Percentiles rank a stretch among this genome's conserved stretches.
phyloP scores from a whole-genome alignment of 495 filamentous ascomycete genomes.

The Penicillium flavigenum region DNA sequence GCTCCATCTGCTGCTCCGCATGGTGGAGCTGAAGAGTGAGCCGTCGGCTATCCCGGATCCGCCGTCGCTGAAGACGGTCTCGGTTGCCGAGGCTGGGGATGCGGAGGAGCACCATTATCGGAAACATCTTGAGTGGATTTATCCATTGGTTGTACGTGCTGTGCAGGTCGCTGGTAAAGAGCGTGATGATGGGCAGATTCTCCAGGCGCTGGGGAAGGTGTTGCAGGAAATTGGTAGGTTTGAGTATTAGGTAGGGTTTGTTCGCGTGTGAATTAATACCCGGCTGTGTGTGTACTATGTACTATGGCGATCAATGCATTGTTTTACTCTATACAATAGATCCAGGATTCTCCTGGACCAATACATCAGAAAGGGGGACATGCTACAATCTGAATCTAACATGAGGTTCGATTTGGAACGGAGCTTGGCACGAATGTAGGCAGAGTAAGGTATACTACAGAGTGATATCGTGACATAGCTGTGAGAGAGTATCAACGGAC shows the following conservation, averaged over 20 bases:
- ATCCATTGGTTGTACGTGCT: slow-evolving; percentile 73
- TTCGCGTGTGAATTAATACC: neutral
- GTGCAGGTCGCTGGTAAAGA: slow-evolving; percentile 65
- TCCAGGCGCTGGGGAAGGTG: slow-evolving; percentile 63
- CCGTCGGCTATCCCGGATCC: slow-evolving; percentile 68
- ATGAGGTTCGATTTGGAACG: neutral
- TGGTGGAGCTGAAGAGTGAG: slow-evolving; percentile 68
- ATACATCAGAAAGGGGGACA: neutral
- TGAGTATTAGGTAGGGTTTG: slow-evolving; percentile 7
- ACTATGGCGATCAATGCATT: neutral
- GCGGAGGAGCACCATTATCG: slow-evolving; percentile 30
- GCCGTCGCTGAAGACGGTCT: slow-evolving; percentile 42
- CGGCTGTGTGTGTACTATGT: slow-evolving; percentile 1
- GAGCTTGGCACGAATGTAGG: slow-evolving; percentile 11
- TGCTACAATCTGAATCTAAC: neutral
- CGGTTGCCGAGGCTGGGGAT: slow-evolving; percentile 30
- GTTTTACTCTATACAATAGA: neutral
- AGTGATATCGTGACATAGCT: slow-evolving; percentile 23
- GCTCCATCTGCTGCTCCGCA: slow-evolving; percentile 61
- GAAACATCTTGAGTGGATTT: slow-evolving; percentile 79
- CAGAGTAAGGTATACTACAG: slow-evolving; percentile 23
- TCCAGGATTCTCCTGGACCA: neutral
- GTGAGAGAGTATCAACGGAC: slow-evolving; percentile 6
- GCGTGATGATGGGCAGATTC: slow-evolving; percentile 56
- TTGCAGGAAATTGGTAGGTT: slow-evolving; percentile 61